Evolutionary conservation across 2,329 filamentous ascomycete genomes (phyloP).

Genomic region (Xylaria sp.): DNA sequence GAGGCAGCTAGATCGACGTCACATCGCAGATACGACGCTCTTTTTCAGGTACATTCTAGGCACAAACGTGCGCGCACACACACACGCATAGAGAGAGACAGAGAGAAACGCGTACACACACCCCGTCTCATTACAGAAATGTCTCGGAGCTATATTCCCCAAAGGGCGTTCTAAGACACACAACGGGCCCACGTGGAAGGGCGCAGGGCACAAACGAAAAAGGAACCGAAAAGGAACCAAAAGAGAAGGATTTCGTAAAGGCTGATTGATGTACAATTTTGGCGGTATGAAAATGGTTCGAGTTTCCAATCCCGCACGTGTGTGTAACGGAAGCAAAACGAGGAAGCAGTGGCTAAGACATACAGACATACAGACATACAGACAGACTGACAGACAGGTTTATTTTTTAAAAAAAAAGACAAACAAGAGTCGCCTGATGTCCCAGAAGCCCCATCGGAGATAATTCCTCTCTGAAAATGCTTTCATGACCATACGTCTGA

Average conservation of each 20-base stretch:
- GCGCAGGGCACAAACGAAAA: not conserved
- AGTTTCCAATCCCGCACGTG: not conserved
- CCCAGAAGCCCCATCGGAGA: not conserved
- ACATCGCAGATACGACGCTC: conserved; percentile 15
- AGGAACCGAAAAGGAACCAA: no score
- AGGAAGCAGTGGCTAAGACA: not conserved
- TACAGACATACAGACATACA: not conserved
- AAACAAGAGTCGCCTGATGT: conserved; percentile 21
- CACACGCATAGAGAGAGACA: no score
- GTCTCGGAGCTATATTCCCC: conserved; percentile 10
- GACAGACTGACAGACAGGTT: not conserved
- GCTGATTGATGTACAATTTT: not conserved
- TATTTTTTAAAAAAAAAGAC: not conserved
- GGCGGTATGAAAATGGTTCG: not conserved
- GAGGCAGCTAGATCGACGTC: not conserved
- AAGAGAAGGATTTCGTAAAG: not conserved
- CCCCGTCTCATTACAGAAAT: not conserved
- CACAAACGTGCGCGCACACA: no score
- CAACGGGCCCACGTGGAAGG: not conserved
- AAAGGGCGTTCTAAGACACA: not conserved
- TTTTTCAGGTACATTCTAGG: not conserved
- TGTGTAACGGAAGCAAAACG: not conserved
- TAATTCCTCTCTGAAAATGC: not conserved
- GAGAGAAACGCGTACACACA: not conserved
- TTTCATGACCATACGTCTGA: not conserved